These are phyloP conservation scores for Diplodia scrobiculata DNA, from an alignment of 2,329 filamentous ascomycete genomes.

Conservation along the genomic window DNA sequence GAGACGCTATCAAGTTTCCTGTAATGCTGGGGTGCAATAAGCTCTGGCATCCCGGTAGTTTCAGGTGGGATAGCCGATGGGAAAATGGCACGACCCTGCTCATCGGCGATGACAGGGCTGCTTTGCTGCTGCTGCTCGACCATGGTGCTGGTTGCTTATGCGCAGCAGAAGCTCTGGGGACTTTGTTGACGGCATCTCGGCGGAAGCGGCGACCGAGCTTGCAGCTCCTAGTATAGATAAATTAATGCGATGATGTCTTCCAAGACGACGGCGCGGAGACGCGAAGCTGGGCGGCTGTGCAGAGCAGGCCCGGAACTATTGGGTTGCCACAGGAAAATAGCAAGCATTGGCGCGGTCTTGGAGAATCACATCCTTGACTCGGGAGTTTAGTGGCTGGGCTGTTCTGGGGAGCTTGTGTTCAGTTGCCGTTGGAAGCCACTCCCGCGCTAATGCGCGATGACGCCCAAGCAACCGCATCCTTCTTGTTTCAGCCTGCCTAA, in stretches of 20 bases:
- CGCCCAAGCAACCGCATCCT: neutral
- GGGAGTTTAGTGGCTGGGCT: neutral
- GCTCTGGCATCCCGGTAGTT: constrained; percentile 21
- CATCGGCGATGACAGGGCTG: constrained; percentile 20
- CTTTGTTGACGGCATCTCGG: neutral
- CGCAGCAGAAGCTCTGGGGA: neutral
- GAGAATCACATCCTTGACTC: constrained; percentile 3
- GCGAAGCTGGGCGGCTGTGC: constrained; percentile 3
- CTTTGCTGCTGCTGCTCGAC: neutral
- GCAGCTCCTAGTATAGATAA: neutral
- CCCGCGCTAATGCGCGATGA: neutral
- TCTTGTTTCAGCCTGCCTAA: neutral
- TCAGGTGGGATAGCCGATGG: constrained; percentile 24
- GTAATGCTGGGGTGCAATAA: constrained; percentile 12
- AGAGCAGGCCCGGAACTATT: neutral
- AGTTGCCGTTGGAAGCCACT: neutral
- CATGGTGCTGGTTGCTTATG: neutral
- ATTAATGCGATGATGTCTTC: constrained; percentile 2
- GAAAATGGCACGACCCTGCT: constrained; percentile 6
- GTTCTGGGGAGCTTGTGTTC: neutral
- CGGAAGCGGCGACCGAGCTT: neutral
- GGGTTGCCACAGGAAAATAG: neutral
- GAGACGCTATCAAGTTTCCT: constrained; percentile 1
- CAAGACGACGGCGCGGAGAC: constrained; percentile 2
- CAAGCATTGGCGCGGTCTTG: neutral